Percentiles rank a stretch among this genome's conserved stretches.
These are phyloP conservation scores for Citrullus amarus DNA, from an alignment of 306 rosid genomes.

Conservation along the genomic window DNA sequence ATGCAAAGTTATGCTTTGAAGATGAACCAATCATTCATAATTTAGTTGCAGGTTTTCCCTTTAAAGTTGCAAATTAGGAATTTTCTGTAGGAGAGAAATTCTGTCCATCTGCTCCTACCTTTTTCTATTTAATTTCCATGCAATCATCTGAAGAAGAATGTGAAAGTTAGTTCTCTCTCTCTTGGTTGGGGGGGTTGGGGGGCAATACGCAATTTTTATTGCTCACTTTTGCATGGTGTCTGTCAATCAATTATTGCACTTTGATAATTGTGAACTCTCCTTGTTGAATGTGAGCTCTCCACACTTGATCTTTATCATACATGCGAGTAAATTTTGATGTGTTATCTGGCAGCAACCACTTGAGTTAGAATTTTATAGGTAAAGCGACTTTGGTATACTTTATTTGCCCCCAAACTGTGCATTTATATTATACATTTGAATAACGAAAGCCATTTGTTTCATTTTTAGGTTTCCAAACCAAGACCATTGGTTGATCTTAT, in stretches of 20 bases:
- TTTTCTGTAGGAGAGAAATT: not conserved
- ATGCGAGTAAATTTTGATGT: not conserved
- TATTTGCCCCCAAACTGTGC: not conserved
- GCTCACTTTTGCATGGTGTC: not conserved
- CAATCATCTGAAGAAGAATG: not conserved
- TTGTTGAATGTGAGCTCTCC: not conserved
- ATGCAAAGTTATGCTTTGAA: conserved; percentile 2
- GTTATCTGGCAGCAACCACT: not conserved
- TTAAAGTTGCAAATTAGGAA: not conserved
- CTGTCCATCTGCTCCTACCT: not conserved
- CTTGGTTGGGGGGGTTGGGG: not conserved
- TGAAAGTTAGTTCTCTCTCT: not conserved
- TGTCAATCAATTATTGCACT: not conserved
- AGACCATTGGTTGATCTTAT: conserved; percentile 93
- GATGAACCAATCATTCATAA: conserved; percentile 3
- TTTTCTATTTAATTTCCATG: not conserved
- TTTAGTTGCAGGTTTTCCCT: not conserved
- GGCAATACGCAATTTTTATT: too few relatives aligned
- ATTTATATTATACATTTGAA: not conserved
- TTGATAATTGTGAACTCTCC: not conserved
- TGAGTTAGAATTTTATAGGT: not conserved
- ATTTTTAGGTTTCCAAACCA: conserved; percentile 65
- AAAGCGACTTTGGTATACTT: not conserved
- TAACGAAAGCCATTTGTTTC: not conserved
- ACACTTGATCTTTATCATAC: not conserved